Percentiles rank a stretch among this genome's conserved stretches.
Conservation (phyloP, 208 protist species). For the Leishmania tarentolae region DNA sequence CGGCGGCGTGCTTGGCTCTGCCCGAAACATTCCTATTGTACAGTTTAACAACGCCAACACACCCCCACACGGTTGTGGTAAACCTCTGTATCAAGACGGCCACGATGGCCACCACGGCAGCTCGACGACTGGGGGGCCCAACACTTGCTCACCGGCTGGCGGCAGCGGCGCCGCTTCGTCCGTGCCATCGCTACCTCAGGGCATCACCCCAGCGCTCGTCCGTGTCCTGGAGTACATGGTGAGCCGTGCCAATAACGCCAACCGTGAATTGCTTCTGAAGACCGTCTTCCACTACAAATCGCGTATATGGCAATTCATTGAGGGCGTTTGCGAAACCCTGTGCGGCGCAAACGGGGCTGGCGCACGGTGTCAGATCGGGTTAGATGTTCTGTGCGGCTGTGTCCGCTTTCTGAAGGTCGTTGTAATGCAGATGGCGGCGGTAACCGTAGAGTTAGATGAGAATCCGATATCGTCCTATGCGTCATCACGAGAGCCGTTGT, state of each 20-base stretch:
- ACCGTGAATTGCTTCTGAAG: conserved; percentile 59
- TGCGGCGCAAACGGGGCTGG: conserved; percentile 16
- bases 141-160: conserved; percentile 7
- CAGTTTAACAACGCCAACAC: conserved; percentile 40
- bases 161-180: not conserved
- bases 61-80: conserved; percentile 14
- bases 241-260: conserved; percentile 35
- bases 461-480: conserved; percentile 41
- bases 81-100: conserved; percentile 8
- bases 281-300: conserved; percentile 66
- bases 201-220: conserved; percentile 60
- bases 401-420: conserved; percentile 64
- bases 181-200: conserved; percentile 37
- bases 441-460: conserved; percentile 18
- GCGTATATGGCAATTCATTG: conserved; percentile 61
- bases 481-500: conserved; percentile 34
- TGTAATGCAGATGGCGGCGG: conserved; percentile 34
- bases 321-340: conserved; percentile 45
- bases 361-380: conserved; percentile 33
- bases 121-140: conserved; percentile 5
- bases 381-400: conserved; percentile 60
- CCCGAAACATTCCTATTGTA: conserved; percentile 36
- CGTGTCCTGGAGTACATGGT: conserved; percentile 71
- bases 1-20: conserved; percentile 9
- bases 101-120: conserved; percentile 4